phyloP scores from a whole-genome alignment of 225 moss, liverwort and hornwort genomes.

The Bryoerythrophyllum caledonicum region DNA sequence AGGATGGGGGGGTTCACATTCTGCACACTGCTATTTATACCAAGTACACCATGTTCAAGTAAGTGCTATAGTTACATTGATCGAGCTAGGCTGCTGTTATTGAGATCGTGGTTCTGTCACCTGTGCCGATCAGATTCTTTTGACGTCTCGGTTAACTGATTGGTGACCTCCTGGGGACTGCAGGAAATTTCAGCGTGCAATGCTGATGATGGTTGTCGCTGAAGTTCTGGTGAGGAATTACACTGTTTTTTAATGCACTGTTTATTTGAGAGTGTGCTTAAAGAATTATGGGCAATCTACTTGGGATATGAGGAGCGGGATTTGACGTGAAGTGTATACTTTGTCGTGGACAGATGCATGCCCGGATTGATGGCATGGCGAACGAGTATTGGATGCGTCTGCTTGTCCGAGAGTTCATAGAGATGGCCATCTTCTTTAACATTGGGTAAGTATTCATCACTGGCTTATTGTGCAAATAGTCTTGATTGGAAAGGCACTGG shows the following conservation, averaged over 20 bases:
- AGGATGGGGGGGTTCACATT: slow-evolving; percentile 57
- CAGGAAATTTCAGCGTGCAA: slow-evolving; percentile 72
- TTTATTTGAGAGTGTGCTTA: background rate
- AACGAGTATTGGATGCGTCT: slow-evolving; percentile 68
- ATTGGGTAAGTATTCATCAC: slow-evolving; percentile 46
- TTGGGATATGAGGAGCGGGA: background rate
- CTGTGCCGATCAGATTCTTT: background rate
- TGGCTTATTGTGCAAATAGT: background rate
- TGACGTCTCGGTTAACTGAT: background rate
- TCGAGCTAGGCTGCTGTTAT: background rate
- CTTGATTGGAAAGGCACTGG: background rate
- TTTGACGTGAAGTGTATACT: background rate
- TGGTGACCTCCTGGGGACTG: slow-evolving; percentile 9
- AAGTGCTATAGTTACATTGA: slow-evolving; percentile 8
- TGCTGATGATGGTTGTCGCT: slow-evolving; percentile 63
- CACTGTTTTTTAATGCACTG: background rate
- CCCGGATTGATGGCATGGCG: slow-evolving; percentile 51
- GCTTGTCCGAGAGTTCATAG: slow-evolving; percentile 58
- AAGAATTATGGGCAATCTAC: background rate
- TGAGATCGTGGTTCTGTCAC: background rate
- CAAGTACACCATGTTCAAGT: slow-evolving; percentile 80
- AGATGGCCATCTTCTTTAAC: slow-evolving; percentile 62
- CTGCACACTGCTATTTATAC: slow-evolving; percentile 66
- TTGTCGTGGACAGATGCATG: slow-evolving; percentile 53
- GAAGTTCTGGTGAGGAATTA: slow-evolving; percentile 55